Conservation (phyloP, 192 early-diverging fungal species). For the Pilobolus umbonatus region DNA sequence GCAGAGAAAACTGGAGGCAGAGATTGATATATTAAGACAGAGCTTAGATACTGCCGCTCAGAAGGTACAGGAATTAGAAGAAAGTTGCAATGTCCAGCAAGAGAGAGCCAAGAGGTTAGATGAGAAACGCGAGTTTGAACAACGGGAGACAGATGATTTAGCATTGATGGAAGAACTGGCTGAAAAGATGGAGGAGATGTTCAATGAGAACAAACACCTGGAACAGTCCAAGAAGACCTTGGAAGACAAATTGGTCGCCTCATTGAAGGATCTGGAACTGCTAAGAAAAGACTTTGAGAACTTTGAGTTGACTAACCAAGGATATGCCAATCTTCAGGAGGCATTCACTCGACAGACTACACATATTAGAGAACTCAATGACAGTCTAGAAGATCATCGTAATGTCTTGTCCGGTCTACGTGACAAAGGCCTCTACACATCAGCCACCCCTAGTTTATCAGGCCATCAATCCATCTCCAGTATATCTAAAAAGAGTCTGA, state of each 20-base stretch:
- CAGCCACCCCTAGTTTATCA: neutral
- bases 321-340: constrained; percentile 26
- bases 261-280: constrained; percentile 1
- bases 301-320: constrained; percentile 18
- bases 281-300: constrained; percentile 15
- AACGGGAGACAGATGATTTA: constrained; percentile 10
- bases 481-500: constrained; percentile 25
- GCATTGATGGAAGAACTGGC: constrained; percentile 7
- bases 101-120: neutral
- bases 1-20: constrained; percentile 17
- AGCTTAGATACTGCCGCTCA: constrained; percentile 21
- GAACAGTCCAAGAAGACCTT: constrained; percentile 6
- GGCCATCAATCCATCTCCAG: neutral
- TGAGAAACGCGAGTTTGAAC: constrained; percentile 10
- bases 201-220: constrained; percentile 11
- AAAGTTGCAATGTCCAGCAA: constrained; percentile 7
- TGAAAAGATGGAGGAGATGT: neutral
- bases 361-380: constrained; percentile 30
- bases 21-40: constrained; percentile 16
- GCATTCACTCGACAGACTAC: constrained; percentile 25
- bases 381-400: constrained; percentile 37
- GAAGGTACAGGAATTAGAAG: constrained; percentile 32
- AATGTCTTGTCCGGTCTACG: constrained; percentile 5
- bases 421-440: constrained; percentile 9
- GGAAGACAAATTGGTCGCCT: constrained; percentile 5